phyloP scores from a whole-genome alignment of 257 asterid species.

The Solanum piurae region DNA sequence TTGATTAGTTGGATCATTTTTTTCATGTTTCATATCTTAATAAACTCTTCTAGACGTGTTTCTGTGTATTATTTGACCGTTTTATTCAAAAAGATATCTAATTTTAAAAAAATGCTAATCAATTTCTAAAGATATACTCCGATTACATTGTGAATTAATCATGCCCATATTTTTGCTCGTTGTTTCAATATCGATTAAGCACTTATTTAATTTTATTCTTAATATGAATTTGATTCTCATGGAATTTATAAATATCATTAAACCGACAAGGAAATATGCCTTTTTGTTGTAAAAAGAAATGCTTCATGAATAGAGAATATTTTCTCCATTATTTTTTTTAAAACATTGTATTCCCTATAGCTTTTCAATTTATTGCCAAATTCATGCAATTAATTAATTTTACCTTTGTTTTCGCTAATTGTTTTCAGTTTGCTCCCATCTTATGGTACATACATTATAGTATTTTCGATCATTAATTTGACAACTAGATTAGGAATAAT shows the following conservation, averaged over 20 bases:
- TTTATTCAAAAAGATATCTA: not conserved
- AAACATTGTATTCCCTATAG: not conserved
- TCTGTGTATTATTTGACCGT: too few species aligned
- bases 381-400: not conserved
- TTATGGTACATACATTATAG: not conserved
- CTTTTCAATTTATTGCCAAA: not conserved
- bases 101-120: too few species aligned
- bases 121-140: not conserved
- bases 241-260: not conserved
- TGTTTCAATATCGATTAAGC: too few species aligned
- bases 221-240: not conserved
- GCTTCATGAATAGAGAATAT: too few species aligned
- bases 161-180: not conserved
- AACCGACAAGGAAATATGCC: not conserved
- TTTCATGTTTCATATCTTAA: not conserved
- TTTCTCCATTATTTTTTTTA: too few species aligned
- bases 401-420: not conserved
- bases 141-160: not conserved
- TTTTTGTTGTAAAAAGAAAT: too few species aligned
- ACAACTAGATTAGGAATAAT: not conserved
- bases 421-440: not conserved
- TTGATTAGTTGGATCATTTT: too few species aligned
- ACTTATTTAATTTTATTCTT: not conserved
- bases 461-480: not conserved
- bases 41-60: not conserved